phyloP scores from a whole-genome alignment of 306 rosid species.

The Macrotyloma uniflorum region DNA sequence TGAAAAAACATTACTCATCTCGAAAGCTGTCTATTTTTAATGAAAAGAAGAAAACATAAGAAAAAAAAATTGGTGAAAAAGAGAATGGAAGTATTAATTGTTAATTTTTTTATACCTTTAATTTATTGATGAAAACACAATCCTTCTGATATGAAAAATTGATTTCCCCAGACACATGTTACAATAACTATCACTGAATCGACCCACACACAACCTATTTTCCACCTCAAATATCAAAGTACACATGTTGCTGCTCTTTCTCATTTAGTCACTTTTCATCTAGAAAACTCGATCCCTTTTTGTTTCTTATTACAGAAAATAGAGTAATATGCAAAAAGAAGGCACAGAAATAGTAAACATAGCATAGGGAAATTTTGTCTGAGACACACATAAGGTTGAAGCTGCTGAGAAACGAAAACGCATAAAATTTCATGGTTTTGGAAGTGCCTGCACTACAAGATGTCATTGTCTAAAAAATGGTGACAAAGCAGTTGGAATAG shows the following conservation, averaged over 20 bases:
- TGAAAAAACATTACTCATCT: no score
- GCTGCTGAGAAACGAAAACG: constrained; percentile 8
- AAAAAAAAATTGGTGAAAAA: no score
- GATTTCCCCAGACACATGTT: background rate
- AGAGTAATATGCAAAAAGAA: background rate
- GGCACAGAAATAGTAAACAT: background rate
- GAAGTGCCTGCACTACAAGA: background rate
- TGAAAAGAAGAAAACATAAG: no score
- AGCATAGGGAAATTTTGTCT: background rate
- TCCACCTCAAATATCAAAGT: background rate
- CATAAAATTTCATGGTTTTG: constrained; percentile 18
- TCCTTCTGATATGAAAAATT: no score
- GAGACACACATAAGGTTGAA: background rate
- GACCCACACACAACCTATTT: background rate
- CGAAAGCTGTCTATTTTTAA: no score
- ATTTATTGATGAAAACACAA: no score
- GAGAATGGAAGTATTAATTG: no score
- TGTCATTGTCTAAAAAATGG: background rate
- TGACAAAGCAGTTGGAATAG: background rate
- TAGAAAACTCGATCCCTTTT: constrained; percentile 3
- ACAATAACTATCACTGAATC: background rate
- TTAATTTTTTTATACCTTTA: no score
- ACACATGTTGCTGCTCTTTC: constrained; percentile 1
- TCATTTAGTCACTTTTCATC: background rate
- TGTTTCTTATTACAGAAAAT: background rate